These are phyloP conservation scores for Didymella keratinophila DNA, from an alignment of 2,329 filamentous ascomycete species.

Conservation along the genomic window DNA sequence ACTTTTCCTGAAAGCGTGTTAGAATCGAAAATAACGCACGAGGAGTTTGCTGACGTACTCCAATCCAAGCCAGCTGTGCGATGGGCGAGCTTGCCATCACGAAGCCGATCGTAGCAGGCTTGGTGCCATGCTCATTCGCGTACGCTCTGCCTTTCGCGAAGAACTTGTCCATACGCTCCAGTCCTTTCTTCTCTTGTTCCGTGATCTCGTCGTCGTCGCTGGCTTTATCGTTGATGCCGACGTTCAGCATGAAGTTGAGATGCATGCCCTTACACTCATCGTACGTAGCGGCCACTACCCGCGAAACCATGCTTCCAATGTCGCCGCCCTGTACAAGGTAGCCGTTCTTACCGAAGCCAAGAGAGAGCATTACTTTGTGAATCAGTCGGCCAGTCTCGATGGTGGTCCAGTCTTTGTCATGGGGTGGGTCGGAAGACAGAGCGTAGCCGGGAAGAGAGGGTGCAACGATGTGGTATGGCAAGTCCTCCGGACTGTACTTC, in stretches of 20 bases:
- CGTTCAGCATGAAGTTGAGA: conserved; percentile 42
- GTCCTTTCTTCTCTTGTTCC: conserved; percentile 49
- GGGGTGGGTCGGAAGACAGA: conserved; percentile 59
- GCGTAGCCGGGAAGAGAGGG: conserved; percentile 65
- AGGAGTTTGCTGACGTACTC: conserved; percentile 25
- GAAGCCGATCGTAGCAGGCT: conserved; percentile 65
- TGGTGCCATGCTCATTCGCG: conserved; percentile 61
- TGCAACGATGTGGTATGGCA: conserved; percentile 66
- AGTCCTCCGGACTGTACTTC: conserved; percentile 58
- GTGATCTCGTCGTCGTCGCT: conserved; percentile 30
- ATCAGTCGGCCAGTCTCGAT: conserved; percentile 56
- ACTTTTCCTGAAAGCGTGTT: conserved; percentile 55
- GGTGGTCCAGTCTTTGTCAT: conserved; percentile 54
- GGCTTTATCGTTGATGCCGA: conserved; percentile 25
- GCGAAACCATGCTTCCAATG: conserved; percentile 57
- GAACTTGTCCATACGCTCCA: conserved; percentile 54
- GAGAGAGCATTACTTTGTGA: conserved; percentile 60
- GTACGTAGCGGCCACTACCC: conserved; percentile 54
- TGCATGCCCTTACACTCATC: conserved; percentile 58
- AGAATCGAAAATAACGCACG: not conserved
- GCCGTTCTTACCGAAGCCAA: conserved; percentile 59
- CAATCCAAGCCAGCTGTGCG: conserved; percentile 65
- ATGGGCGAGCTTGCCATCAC: conserved; percentile 63
- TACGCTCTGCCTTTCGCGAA: conserved; percentile 58
- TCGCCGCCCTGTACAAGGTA: conserved; percentile 68